Percentiles rank a stretch among this genome's conserved stretches.
Evolutionary conservation across 1,139 yeast species (phyloP).

Genomic region (Sugiyamaella neomexicana): DNA sequence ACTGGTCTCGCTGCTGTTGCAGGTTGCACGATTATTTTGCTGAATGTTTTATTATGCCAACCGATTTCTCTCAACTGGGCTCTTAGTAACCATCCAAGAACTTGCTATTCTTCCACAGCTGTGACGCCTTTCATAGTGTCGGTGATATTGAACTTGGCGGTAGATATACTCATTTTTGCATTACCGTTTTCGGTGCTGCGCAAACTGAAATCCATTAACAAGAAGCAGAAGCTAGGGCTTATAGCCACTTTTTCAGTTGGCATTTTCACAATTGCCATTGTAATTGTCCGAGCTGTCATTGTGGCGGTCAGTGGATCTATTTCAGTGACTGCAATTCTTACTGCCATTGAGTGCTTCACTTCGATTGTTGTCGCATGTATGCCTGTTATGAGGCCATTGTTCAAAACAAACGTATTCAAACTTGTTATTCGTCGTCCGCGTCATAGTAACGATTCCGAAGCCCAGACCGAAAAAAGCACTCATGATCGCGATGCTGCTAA

Average conservation of each 20-base stretch:
- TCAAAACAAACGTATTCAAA: conserved; percentile 14
- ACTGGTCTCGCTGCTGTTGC: conserved; percentile 24
- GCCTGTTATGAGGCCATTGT: conserved; percentile 35
- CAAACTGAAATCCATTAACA: conserved; percentile 26
- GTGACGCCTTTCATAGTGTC: conserved; percentile 34
- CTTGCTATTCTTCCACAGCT: conserved; percentile 37
- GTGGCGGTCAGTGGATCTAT: conserved; percentile 31
- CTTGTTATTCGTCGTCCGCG: neutral
- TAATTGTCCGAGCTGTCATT: conserved; percentile 33
- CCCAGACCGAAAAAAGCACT: conserved; percentile 5
- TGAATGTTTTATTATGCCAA: conserved; percentile 34
- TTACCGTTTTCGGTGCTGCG: conserved; percentile 37
- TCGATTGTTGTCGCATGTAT: conserved; percentile 36
- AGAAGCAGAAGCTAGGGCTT: conserved; percentile 33
- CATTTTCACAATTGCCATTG: conserved; percentile 33
- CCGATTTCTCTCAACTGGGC: conserved; percentile 38
- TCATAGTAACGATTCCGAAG: neutral
- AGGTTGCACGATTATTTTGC: conserved; percentile 28
- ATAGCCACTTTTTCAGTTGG: conserved; percentile 37
- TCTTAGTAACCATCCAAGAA: conserved; percentile 23
- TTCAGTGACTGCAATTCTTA: conserved; percentile 32
- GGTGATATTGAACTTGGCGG: conserved; percentile 33
- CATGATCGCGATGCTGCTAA: conserved; percentile 11
- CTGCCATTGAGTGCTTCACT: conserved; percentile 37
- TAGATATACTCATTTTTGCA: conserved; percentile 34